phyloP scores from a whole-genome alignment of 2,329 filamentous ascomycete species.

The Metarhizium humberi region DNA sequence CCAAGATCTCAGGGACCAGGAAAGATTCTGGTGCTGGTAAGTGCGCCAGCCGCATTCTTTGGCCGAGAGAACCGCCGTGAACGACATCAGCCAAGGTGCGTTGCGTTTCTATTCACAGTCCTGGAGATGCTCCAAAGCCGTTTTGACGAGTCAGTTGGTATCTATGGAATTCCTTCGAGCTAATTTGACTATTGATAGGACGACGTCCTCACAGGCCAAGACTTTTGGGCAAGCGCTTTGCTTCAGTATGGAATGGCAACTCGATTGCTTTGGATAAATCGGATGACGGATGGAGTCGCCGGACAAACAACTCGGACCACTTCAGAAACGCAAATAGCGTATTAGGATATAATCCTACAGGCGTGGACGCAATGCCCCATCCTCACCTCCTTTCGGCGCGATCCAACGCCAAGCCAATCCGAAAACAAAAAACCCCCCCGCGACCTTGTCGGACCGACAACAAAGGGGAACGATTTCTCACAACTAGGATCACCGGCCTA shows the following conservation, averaged over 20 bases:
- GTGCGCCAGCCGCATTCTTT: background rate
- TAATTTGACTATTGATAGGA: no score
- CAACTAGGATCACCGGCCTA: background rate
- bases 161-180: no score
- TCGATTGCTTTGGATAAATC: no score
- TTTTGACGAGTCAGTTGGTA: background rate
- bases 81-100: background rate
- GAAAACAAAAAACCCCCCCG: background rate
- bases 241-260: no score
- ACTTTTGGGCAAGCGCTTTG: no score
- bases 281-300: no score
- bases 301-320: no score
- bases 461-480: no score
- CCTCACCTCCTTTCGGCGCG: background rate
- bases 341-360: no score
- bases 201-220: no score
- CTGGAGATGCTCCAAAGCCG: background rate
- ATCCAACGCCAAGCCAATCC: background rate
- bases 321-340: no score
- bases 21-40: no score
- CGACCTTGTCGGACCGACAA: slow-evolving; percentile 2
- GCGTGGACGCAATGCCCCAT: background rate
- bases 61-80: slow-evolving; percentile 3
- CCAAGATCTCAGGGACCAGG: background rate
- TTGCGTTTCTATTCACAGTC: background rate